Evolutionary conservation across 1,284 basidiomycete species (phyloP).

Genomic region (Leccinum pachyderme): DNA sequence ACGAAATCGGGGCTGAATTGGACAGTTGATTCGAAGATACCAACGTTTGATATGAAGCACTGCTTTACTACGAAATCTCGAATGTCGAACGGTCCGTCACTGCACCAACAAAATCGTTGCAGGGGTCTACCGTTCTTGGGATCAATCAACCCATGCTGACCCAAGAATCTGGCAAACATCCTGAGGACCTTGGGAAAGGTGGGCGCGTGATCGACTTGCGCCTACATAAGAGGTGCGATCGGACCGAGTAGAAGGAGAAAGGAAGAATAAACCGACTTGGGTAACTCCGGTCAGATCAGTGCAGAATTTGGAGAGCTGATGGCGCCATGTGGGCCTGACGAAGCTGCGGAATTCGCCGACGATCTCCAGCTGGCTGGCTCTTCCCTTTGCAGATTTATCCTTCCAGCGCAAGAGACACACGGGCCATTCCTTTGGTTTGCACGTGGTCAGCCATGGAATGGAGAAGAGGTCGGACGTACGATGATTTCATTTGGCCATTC

Average conservation of each 20-base stretch:
- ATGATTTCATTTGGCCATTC: slow-evolving; percentile 93
- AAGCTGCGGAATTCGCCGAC: slow-evolving; percentile 85
- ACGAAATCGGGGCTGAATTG: slow-evolving; percentile 33
- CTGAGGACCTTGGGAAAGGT: slow-evolving; percentile 70
- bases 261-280: slow-evolving; percentile 57
- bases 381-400: slow-evolving; percentile 52
- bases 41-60: slow-evolving; percentile 78
- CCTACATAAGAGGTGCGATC: slow-evolving; percentile 42
- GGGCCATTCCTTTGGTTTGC: slow-evolving; percentile 69
- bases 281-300: slow-evolving; percentile 86
- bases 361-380: slow-evolving; percentile 59
- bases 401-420: slow-evolving; percentile 86
- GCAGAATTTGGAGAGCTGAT: slow-evolving; percentile 82
- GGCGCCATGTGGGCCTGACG: slow-evolving; percentile 86
- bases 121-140: slow-evolving; percentile 51
- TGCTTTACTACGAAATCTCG: slow-evolving; percentile 86
- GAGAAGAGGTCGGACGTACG: slow-evolving; percentile 44
- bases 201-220: slow-evolving; percentile 78
- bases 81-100: slow-evolving; percentile 80
- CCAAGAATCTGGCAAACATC: slow-evolving; percentile 68
- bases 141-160: slow-evolving; percentile 64
- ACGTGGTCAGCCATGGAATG: neutral
- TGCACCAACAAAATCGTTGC: slow-evolving; percentile 71
- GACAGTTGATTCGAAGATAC: slow-evolving; percentile 35
- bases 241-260: neutral